phyloP scores from a whole-genome alignment of 2,329 filamentous ascomycete species.

The Cordyceps tenuipes region DNA sequence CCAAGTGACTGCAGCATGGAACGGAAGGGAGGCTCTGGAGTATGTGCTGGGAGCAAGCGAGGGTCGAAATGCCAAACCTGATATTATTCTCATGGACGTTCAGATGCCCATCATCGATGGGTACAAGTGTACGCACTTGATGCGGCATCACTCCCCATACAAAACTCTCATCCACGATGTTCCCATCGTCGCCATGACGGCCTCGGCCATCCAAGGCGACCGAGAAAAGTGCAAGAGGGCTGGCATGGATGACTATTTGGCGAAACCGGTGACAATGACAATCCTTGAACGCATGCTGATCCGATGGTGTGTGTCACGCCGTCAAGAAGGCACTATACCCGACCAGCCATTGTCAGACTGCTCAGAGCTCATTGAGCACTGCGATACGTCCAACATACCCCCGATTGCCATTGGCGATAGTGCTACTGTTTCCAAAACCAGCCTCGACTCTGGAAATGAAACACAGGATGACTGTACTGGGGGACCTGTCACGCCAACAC shows the following conservation, averaged over 20 bases:
- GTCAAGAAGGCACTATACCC: slow-evolving; percentile 17
- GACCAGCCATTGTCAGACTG: slow-evolving; percentile 33
- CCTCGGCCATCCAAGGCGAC: slow-evolving; percentile 69
- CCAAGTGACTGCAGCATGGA: slow-evolving; percentile 62
- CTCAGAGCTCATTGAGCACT: slow-evolving; percentile 36
- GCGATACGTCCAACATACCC: slow-evolving; percentile 33
- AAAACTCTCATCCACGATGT: slow-evolving; percentile 50
- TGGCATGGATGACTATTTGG: slow-evolving; percentile 69
- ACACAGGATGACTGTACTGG: slow-evolving; percentile 19
- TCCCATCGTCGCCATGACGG: slow-evolving; percentile 76
- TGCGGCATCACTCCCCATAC: slow-evolving; percentile 61
- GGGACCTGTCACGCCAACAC: slow-evolving; percentile 32
- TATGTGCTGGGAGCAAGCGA: slow-evolving; percentile 52
- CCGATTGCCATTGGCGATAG: slow-evolving; percentile 24
- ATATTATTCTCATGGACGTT: slow-evolving; percentile 73
- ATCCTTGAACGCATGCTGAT: slow-evolving; percentile 63
- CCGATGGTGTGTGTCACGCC: slow-evolving; percentile 48
- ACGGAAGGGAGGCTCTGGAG: slow-evolving; percentile 69
- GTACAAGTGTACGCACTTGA: slow-evolving; percentile 65
- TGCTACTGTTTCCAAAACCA: neutral
- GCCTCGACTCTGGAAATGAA: slow-evolving; percentile 14
- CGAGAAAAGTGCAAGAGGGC: slow-evolving; percentile 63
- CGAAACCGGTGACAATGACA: slow-evolving; percentile 64
- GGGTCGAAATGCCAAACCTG: slow-evolving; percentile 48
- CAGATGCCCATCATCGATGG: slow-evolving; percentile 73